Percentiles rank a stretch among this genome's conserved stretches.
These are phyloP conservation scores for Styphnolobium japonicum DNA, from an alignment of 306 rosid genomes.

Conservation along the genomic window DNA sequence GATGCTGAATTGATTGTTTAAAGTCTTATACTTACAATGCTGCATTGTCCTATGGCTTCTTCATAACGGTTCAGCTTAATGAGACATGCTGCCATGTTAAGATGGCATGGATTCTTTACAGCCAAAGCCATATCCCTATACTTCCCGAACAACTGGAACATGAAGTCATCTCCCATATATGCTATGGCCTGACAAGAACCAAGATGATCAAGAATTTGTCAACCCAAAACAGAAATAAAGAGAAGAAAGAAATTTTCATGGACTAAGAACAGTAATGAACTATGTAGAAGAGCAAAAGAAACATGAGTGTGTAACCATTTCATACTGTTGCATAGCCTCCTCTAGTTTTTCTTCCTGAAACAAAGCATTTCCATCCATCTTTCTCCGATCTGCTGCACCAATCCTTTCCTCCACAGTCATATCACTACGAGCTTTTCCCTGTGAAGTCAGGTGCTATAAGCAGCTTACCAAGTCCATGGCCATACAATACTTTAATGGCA, in stretches of 20 bases:
- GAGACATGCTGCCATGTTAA: slow-evolving; percentile 82
- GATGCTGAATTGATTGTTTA: background rate
- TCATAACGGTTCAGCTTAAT: slow-evolving; percentile 84
- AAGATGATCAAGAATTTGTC: slow-evolving; percentile 26
- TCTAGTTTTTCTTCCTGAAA: slow-evolving; percentile 85
- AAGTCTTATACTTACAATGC: slow-evolving; percentile 53
- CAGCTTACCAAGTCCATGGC: slow-evolving; percentile 19
- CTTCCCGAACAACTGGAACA: slow-evolving; percentile 94
- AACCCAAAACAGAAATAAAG: background rate
- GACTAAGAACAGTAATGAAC: background rate
- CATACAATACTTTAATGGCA: background rate
- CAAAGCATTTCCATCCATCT: slow-evolving; percentile 88
- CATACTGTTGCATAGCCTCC: slow-evolving; percentile 99
- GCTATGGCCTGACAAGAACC: slow-evolving; percentile 72
- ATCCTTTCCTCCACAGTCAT: slow-evolving; percentile 97
- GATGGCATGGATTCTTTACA: slow-evolving; percentile 96
- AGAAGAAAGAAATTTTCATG: background rate
- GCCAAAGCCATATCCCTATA: slow-evolving; percentile 92
- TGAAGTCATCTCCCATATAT: slow-evolving; percentile 94
- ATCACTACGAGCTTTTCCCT: slow-evolving; percentile 94
- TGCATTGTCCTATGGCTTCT: slow-evolving; percentile 89
- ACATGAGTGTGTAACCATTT: slow-evolving; percentile 69
- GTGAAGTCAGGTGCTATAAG: slow-evolving; percentile 30
- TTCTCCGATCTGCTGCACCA: slow-evolving; percentile 84
- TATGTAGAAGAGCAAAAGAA: slow-evolving; percentile 30